Conservation (phyloP, 129 eudicot species). For the Artemisia argyi region DNA sequence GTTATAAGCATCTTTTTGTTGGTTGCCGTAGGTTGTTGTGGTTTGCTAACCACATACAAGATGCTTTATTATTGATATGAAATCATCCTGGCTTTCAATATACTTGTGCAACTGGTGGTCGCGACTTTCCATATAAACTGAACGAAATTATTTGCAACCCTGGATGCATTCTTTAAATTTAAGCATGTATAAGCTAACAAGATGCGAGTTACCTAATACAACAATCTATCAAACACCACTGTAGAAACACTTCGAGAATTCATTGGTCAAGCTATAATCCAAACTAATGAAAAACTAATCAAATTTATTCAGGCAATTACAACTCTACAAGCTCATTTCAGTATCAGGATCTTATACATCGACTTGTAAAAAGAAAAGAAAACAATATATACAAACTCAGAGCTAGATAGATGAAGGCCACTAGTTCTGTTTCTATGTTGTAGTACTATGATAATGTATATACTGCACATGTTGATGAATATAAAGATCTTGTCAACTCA, state of each 20-base stretch:
- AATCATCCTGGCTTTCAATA: no score
- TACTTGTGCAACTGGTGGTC: no score
- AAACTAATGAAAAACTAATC: background rate
- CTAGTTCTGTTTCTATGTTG: background rate
- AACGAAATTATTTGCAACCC: no score
- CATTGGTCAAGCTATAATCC: background rate
- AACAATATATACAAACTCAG: slow-evolving; percentile 9
- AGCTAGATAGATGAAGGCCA: background rate
- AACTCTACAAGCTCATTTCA: no score
- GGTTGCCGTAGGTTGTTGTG: background rate
- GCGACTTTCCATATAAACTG: no score
- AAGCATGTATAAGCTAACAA: no score
- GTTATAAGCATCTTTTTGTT: background rate
- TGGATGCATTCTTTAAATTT: no score
- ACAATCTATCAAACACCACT: background rate
- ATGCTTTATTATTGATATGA: no score
- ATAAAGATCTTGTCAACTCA: slow-evolving; percentile 18
- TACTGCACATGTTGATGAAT: background rate
- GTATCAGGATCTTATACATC: slow-evolving; percentile 18
- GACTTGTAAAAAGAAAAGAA: slow-evolving; percentile 9
- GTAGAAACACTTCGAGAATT: background rate
- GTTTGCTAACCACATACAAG: no score
- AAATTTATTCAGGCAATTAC: no score
- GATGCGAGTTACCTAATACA: no score
- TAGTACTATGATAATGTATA: background rate